Percentiles rank a stretch among this genome's conserved stretches.
These are phyloP conservation scores for Lathyrus sativus DNA, from an alignment of 306 rosid species.

Conservation along the genomic window DNA sequence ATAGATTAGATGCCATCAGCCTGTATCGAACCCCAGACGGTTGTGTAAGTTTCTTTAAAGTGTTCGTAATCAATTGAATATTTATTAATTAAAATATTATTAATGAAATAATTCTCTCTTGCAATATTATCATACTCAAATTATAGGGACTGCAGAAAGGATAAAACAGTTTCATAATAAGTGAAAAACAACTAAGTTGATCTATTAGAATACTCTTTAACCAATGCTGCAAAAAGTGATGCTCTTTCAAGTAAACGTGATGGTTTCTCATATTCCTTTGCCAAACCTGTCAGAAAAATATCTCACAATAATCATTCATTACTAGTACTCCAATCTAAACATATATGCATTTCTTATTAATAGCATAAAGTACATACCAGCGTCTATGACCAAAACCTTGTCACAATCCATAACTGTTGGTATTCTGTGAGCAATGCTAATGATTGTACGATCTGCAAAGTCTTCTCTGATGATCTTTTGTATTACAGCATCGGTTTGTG, in stretches of 20 bases:
- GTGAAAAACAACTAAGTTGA: conserved; percentile 36
- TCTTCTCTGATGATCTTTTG: conserved; percentile 84
- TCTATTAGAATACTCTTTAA: conserved; percentile 84
- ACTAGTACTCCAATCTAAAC: not conserved
- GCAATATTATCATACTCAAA: conserved; percentile 1
- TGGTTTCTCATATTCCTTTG: conserved; percentile 82
- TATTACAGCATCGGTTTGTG: conserved; percentile 81
- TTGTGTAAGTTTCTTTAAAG: too few relatives aligned
- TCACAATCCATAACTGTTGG: conserved; percentile 93
- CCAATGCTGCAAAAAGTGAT: conserved; percentile 71
- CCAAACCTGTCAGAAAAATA: conserved; percentile 51
- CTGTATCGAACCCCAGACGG: too few relatives aligned
- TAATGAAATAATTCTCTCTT: too few relatives aligned
- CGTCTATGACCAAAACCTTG: conserved; percentile 77
- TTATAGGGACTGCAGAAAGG: not conserved
- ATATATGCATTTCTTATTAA: too few relatives aligned
- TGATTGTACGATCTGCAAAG: conserved; percentile 65
- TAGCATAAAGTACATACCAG: conserved; percentile 47
- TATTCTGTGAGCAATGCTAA: conserved; percentile 92
- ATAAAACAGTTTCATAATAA: conserved; percentile 13
- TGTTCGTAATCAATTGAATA: too few relatives aligned
- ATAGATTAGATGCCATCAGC: too few relatives aligned
- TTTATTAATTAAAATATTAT: too few relatives aligned
- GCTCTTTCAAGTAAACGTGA: conserved; percentile 67
- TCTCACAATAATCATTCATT: conserved; percentile 6